phyloP scores from a whole-genome alignment of 179 eudicot species.

The Amaranthus tricolor region DNA sequence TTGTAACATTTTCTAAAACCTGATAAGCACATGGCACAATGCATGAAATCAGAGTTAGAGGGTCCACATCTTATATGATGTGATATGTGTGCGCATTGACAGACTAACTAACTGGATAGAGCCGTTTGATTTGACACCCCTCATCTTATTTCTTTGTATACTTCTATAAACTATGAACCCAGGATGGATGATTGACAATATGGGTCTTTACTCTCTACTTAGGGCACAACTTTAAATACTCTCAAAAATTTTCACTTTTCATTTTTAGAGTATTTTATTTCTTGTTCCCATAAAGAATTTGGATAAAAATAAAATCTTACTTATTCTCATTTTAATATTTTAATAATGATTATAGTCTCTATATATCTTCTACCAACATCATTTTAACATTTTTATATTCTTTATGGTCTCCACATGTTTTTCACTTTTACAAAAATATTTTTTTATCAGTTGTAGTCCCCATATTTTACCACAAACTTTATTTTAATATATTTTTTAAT shows the following conservation, averaged over 20 bases:
- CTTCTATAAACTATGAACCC: not conserved
- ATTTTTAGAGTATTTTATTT: too few relatives aligned
- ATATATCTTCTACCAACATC: too few relatives aligned
- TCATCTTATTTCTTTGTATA: constrained; percentile 9
- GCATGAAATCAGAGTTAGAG: constrained; percentile 11
- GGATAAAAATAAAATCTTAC: not conserved
- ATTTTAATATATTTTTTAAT: too few relatives aligned
- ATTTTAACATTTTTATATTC: too few relatives aligned
- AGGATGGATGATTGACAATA: not conserved
- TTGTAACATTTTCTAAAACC: too few relatives aligned
- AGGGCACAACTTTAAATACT: not conserved
- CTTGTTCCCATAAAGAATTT: too few relatives aligned
- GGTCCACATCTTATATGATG: not conserved
- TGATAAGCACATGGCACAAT: constrained; percentile 27
- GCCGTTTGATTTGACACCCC: constrained; percentile 4
- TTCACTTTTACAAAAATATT: too few relatives aligned
- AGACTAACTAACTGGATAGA: not conserved
- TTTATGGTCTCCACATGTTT: too few relatives aligned
- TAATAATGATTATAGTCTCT: too few relatives aligned
- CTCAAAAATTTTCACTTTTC: constrained; percentile 4
- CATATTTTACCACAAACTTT: too few relatives aligned
- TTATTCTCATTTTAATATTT: too few relatives aligned
- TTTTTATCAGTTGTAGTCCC: too few relatives aligned
- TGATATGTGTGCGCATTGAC: not conserved
- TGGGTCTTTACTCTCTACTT: constrained; percentile 7